Base-by-base conservation (phyloP, 1,284 basidiomycete species). In the Dichomitus squalens region DNA sequence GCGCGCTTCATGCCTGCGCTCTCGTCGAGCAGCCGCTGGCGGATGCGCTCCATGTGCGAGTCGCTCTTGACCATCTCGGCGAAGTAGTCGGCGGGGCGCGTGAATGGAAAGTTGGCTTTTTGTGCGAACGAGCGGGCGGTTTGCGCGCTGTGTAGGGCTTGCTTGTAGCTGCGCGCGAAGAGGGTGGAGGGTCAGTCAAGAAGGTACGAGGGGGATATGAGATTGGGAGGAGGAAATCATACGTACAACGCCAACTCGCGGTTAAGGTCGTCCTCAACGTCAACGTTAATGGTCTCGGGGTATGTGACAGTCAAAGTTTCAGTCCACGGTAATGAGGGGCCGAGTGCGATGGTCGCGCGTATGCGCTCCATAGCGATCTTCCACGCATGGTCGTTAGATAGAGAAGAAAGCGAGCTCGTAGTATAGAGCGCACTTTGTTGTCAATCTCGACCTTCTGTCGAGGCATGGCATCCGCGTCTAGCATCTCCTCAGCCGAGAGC, bases 61-160 rank as follows among this genome's bases (percentile, higher is more conserved):
- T 99, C 97, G 25, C 89, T 90, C 77, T 99, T 99, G 68, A 98
- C 91, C 96, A 99, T 99, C 77, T 99, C 96, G 20, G 96, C 96
- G 68, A 98, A 99, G 74, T 95, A 99, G 76, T 99, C 97, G 0
- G 83, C 68, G 0, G 96, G 96, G n/a, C 97, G 89, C 9, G 91
- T 89, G 76, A 98, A 99, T 1, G 94, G 88, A 63, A 96, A 82
- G 44, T 84, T 81, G 64, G 89, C 84, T 67, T 90, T 87, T 33
- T 80, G 74, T 46, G 93, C 93, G 29, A 93, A 85, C 20, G 82
- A 72, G 49, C 87, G 87, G 0, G 95, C 95, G 38, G 82, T 75
- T 48, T 89, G 84, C 9, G 92, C 94, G 33, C 87, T 79, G 64
- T 95, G 88, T 0, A 98, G 79, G 0, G 96, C 95, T 74, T 98